These are phyloP conservation scores for Hyparrhenia diplandra DNA, from an alignment of 176 grass and related monocot species.

Conservation along the genomic window DNA sequence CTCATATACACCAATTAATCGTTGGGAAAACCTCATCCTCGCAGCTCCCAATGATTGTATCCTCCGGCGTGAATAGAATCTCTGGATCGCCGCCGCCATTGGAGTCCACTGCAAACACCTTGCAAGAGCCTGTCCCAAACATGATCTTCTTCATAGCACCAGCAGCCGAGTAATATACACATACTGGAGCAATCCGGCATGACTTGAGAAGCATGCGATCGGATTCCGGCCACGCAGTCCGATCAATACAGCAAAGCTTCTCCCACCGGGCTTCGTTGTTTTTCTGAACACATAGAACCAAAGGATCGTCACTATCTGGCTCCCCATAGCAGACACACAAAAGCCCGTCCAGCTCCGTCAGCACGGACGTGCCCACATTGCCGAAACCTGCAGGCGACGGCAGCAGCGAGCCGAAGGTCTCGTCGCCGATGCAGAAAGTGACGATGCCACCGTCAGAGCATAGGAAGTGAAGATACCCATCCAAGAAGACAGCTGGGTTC, in stretches of 20 bases:
- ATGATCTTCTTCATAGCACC: neutral
- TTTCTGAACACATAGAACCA: no score
- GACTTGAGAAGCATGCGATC: neutral
- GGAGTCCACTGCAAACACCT: constrained; percentile 8
- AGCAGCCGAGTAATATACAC: neutral
- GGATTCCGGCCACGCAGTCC: neutral
- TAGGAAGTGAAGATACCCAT: no score
- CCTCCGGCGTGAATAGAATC: neutral
- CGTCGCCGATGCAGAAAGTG: no score
- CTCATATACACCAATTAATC: neutral
- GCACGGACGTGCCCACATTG: no score
- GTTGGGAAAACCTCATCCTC: neutral
- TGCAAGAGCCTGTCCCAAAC: constrained; percentile 19
- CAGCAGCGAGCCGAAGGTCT: no score
- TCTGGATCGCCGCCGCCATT: neutral
- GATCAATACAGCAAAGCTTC: constrained; percentile 1
- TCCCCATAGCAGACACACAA: no score
- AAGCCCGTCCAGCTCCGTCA: no score
- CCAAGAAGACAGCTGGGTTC: no score
- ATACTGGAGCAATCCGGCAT: neutral
- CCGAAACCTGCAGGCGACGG: no score
- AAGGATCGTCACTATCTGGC: no score
- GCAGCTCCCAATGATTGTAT: neutral
- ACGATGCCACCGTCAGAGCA: no score
- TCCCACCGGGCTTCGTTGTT: constrained; percentile 18